Evolutionary conservation across 768 basidiomycete genomes (phyloP).

Genomic region (Termitomyces bulborhizus): DNA sequence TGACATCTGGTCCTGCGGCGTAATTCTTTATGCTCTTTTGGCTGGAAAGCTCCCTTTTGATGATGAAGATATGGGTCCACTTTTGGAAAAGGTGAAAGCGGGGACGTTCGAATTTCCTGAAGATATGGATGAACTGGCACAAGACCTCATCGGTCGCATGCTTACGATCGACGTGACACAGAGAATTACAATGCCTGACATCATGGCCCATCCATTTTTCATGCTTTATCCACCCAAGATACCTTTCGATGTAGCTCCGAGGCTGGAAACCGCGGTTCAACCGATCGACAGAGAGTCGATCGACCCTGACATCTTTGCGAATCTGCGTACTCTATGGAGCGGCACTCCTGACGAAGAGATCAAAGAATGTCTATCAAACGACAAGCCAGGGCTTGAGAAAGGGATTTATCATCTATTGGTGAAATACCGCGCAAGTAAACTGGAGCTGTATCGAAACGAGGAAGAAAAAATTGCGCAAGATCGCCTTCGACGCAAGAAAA

Average conservation of each 20-base stretch:
- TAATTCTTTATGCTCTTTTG: slow-evolving; percentile 88
- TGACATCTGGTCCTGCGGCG: slow-evolving; percentile 96
- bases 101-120: slow-evolving; percentile 72
- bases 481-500: slow-evolving; percentile 29
- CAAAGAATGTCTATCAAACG: slow-evolving; percentile 54
- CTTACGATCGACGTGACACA: slow-evolving; percentile 65
- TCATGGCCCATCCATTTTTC: slow-evolving; percentile 78
- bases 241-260: slow-evolving; percentile 40
- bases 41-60: slow-evolving; percentile 90
- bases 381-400: slow-evolving; percentile 88
- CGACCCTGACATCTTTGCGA: slow-evolving; percentile 85
- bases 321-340: slow-evolving; percentile 90
- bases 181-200: slow-evolving; percentile 80
- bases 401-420: slow-evolving; percentile 90
- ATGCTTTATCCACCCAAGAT: slow-evolving; percentile 44
- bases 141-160: slow-evolving; percentile 78
- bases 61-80: slow-evolving; percentile 69
- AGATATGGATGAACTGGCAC: slow-evolving; percentile 61
- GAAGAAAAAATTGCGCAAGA: slow-evolving; percentile 38
- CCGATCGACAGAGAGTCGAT: slow-evolving; percentile 64
- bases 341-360: slow-evolving; percentile 72
- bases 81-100: slow-evolving; percentile 77
- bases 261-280: slow-evolving; percentile 60
- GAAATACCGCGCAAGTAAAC: slow-evolving; percentile 69
- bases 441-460: slow-evolving; percentile 73